Evolutionary conservation across 805 yeast genomes (phyloP).

Genomic region (Wickerhamiella musiphila): DNA sequence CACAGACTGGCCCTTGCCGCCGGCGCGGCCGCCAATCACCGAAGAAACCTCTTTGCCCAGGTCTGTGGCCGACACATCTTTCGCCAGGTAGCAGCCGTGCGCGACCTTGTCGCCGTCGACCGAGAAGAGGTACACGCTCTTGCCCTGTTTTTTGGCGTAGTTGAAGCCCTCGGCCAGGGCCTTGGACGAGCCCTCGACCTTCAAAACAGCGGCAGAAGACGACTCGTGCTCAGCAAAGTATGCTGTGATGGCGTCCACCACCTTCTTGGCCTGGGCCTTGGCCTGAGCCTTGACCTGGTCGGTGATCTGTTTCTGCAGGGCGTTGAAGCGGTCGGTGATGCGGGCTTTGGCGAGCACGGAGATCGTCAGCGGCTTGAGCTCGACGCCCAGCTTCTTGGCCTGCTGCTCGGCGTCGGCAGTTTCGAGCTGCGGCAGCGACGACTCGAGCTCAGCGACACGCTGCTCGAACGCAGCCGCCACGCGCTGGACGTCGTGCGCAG

Average conservation of each 20-base stretch:
- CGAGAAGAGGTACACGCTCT: conserved; percentile 24
- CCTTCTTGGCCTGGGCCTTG: conserved; percentile 72
- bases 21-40: conserved; percentile 88
- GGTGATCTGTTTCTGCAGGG: conserved; percentile 70
- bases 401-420: conserved; percentile 61
- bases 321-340: conserved; percentile 54
- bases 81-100: conserved; percentile 79
- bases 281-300: conserved; percentile 78
- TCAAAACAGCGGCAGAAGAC: conserved; percentile 45
- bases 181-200: conserved; percentile 59
- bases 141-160: conserved; percentile 28
- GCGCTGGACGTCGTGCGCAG: conserved; percentile 80
- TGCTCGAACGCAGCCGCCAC: conserved; percentile 55
- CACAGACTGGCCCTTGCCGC: conserved; percentile 92
- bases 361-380: conserved; percentile 63
- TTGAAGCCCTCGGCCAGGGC: conserved; percentile 87
- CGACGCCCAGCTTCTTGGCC: conserved; percentile 71
- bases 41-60: conserved; percentile 55
- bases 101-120: conserved; percentile 59
- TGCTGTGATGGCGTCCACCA: conserved; percentile 56
- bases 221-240: conserved; percentile 43
- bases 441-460: conserved; percentile 40
- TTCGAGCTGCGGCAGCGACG: conserved; percentile 26
- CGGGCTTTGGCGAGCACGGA: conserved; percentile 66
- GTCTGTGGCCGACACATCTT: conserved; percentile 48